A percentile compares a stretch with the other conserved stretches of the same genome.
Evolutionary conservation across 1,284 basidiomycete genomes (phyloP).

Genomic region (Porodaedalea pini): DNA sequence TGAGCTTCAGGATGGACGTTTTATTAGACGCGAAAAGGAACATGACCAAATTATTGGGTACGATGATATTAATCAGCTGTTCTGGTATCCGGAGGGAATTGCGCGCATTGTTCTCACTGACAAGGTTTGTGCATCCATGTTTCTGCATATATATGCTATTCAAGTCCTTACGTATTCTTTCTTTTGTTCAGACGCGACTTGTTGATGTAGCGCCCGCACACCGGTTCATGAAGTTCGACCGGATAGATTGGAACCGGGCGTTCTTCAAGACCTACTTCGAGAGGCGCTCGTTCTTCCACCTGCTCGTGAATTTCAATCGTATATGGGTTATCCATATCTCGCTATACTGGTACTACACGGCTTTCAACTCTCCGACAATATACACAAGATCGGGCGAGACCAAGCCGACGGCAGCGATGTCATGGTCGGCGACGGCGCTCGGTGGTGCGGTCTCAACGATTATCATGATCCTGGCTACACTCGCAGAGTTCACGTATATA

Average conservation of each 20-base stretch:
- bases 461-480: constrained; percentile 91
- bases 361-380: constrained; percentile 87
- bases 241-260: constrained; percentile 89
- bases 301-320: constrained; percentile 96
- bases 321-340: constrained; percentile 95
- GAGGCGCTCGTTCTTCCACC: constrained; percentile 89
- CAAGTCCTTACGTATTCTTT: not conserved
- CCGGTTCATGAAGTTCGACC: constrained; percentile 92
- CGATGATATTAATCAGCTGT: constrained; percentile 98
- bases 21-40: constrained; percentile 89
- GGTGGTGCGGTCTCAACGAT: constrained; percentile 87
- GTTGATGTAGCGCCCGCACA: constrained; percentile 87
- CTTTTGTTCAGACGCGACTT: constrained; percentile 63
- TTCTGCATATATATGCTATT: constrained; percentile 1
- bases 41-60: constrained; percentile 97
- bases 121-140: constrained; percentile 53
- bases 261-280: constrained; percentile 99
- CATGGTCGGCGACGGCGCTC: constrained; percentile 85
- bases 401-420: constrained; percentile 63
- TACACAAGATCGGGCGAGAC: constrained; percentile 55
- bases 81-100: constrained; percentile 99
- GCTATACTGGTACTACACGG: constrained; percentile 91
- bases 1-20: constrained; percentile 94
- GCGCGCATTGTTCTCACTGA: constrained; percentile 86
- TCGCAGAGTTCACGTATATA: constrained; percentile 93